Percentiles rank a stretch among this genome's conserved stretches.
phyloP scores from a whole-genome alignment of 805 yeast species.

The Yamadazyma scolyti region DNA sequence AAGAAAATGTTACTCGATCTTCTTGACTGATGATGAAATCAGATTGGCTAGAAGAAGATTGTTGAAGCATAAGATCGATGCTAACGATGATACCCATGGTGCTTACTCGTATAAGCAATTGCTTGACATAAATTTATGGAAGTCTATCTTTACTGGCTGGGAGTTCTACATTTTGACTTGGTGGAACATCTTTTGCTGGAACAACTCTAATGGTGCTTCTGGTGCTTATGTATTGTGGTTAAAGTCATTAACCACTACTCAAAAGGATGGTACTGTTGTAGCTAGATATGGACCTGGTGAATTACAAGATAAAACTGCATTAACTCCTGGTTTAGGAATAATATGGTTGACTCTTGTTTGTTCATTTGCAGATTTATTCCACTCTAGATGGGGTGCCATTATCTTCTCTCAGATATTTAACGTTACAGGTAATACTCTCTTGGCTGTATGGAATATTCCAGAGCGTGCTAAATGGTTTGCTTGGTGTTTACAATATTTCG shows the following conservation, averaged over 20 bases:
- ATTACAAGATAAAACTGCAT: slow-evolving; percentile 40
- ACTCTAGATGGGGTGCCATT: slow-evolving; percentile 54
- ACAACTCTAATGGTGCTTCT: slow-evolving; percentile 48
- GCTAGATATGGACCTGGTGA: slow-evolving; percentile 27
- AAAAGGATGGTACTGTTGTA: slow-evolving; percentile 13
- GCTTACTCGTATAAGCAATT: slow-evolving; percentile 26
- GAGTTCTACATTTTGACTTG: slow-evolving; percentile 54
- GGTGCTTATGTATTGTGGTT: slow-evolving; percentile 57
- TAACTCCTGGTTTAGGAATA: slow-evolving; percentile 44
- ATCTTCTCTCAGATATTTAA: slow-evolving; percentile 52
- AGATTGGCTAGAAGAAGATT: slow-evolving; percentile 27
- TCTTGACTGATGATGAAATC: slow-evolving; percentile 33
- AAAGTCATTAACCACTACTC: slow-evolving; percentile 16
- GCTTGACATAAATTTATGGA: slow-evolving; percentile 49
- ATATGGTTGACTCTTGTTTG: slow-evolving; percentile 36
- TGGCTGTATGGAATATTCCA: slow-evolving; percentile 59
- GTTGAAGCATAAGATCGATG: slow-evolving; percentile 18
- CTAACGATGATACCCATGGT: slow-evolving; percentile 18
- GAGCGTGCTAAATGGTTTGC: slow-evolving; percentile 63
- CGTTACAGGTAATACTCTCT: slow-evolving; percentile 48
- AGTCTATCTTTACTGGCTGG: slow-evolving; percentile 51
- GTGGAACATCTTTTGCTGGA: slow-evolving; percentile 60
- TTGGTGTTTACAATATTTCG: slow-evolving; percentile 54
- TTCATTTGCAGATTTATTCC: slow-evolving; percentile 35
- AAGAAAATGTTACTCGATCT: slow-evolving; percentile 32